Percentiles rank a stretch among this genome's conserved stretches.
Conservation (phyloP, 2,329 filamentous ascomycete genomes). For the Truncatella angustata region DNA sequence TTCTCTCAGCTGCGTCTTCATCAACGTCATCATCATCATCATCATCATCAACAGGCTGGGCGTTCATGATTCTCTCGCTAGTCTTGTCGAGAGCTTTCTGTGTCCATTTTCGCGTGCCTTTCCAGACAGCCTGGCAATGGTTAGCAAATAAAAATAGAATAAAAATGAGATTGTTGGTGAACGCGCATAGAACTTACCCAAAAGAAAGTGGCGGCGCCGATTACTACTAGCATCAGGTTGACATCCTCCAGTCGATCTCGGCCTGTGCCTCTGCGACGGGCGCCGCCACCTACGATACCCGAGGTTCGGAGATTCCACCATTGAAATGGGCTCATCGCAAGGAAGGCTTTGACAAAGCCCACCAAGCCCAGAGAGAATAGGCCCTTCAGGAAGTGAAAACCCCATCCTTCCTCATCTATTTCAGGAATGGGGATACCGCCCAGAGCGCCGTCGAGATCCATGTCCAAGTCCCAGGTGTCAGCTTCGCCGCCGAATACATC, state of each 20-base stretch:
- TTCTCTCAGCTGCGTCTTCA: constrained; percentile 19
- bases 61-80: constrained; percentile 78
- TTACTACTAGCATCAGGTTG: constrained; percentile 73
- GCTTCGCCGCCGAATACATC: constrained; percentile 34
- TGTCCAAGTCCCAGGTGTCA: constrained; percentile 37
- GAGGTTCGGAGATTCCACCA: constrained; percentile 72
- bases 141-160: neutral
- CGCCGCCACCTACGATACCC: constrained; percentile 51
- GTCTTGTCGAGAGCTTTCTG: constrained; percentile 71
- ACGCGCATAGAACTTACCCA: no score
- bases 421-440: constrained; percentile 31
- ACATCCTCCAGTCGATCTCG: constrained; percentile 76
- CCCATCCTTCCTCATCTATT: constrained; percentile 62
- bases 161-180: no score
- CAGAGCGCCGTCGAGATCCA: constrained; percentile 3
- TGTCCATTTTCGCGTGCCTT: constrained; percentile 72
- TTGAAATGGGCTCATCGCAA: constrained; percentile 72
- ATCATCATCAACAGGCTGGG: constrained; percentile 59
- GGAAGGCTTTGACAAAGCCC: constrained; percentile 77
- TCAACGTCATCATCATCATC: constrained; percentile 38
- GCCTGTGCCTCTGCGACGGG: constrained; percentile 61
- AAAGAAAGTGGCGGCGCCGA: constrained; percentile 79
- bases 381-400: constrained; percentile 83
- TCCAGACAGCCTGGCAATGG: constrained; percentile 68
- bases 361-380: constrained; percentile 85